Conservation (phyloP, 2,329 filamentous ascomycete genomes). For the Sphaerulina populicola region DNA sequence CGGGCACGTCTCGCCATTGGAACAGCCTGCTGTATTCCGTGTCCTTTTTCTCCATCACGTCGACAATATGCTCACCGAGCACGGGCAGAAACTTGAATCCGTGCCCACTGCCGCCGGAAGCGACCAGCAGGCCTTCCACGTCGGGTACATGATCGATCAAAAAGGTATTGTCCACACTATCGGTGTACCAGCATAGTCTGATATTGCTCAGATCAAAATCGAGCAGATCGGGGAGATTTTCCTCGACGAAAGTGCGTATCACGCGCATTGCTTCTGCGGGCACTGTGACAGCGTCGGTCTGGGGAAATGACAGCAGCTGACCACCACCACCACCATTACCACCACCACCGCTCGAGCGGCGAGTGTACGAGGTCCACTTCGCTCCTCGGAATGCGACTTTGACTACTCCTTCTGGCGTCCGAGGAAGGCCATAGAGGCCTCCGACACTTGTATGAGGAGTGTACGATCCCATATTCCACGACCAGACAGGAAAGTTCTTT, state of each 20-base stretch:
- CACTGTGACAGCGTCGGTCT: constrained; percentile 16
- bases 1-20: constrained; percentile 20
- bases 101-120: constrained; percentile 29
- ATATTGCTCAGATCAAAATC: constrained; percentile 37
- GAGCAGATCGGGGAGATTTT: constrained; percentile 39
- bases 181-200: constrained; percentile 47
- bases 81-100: constrained; percentile 32
- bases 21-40: constrained; percentile 25
- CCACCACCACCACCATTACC: too few species aligned
- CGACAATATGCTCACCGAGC: constrained; percentile 26
- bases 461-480: constrained; percentile 22
- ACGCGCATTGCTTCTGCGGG: constrained; percentile 24
- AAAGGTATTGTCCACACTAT: constrained; percentile 34
- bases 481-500: constrained; percentile 42
- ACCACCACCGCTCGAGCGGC: neutral
- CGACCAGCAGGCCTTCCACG: constrained; percentile 23
- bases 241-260: constrained; percentile 21
- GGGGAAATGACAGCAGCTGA: constrained; percentile 19
- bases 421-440: constrained; percentile 23
- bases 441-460: constrained; percentile 4
- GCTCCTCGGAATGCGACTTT: constrained; percentile 26
- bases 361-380: constrained; percentile 25
- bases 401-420: constrained; percentile 21
- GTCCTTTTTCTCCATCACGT: constrained; percentile 19
- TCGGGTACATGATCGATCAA: constrained; percentile 25